A percentile compares a stretch with the other conserved stretches of the same genome.
phyloP scores from a whole-genome alignment of 169 alveolate species.

The Babesia bigemina region DNA sequence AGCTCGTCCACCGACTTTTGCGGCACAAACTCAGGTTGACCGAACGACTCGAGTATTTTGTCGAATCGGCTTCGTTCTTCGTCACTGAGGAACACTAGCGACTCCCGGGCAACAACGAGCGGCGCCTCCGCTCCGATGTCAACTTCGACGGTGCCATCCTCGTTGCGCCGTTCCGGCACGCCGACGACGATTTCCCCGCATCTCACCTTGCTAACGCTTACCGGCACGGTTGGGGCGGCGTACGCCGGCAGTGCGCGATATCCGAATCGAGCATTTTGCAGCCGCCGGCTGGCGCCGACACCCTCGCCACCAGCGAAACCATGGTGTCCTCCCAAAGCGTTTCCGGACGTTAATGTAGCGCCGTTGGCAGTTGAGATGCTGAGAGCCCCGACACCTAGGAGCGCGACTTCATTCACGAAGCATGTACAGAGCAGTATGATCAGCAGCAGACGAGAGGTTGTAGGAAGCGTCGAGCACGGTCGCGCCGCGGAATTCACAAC shows the following conservation, averaged over 20 bases:
- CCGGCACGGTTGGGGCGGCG: slow-evolving; percentile 10
- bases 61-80: slow-evolving; percentile 42
- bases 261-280: background rate
- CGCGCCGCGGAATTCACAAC: background rate
- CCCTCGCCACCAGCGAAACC: too few species aligned
- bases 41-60: slow-evolving; percentile 6
- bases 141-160: slow-evolving; percentile 60
- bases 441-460: background rate
- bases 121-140: slow-evolving; percentile 62
- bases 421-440: background rate
- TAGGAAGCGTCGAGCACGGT: background rate
- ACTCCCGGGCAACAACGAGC: slow-evolving; percentile 37
- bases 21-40: background rate
- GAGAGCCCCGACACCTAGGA: background rate
- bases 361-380: background rate
- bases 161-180: slow-evolving; percentile 39
- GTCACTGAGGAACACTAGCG: slow-evolving; percentile 35
- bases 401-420: background rate
- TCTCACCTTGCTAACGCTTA: slow-evolving; percentile 26
- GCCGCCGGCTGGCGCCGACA: background rate
- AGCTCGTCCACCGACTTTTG: slow-evolving; percentile 23
- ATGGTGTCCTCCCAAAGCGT: too few species aligned
- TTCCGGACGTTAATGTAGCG: too few species aligned
- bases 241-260: slow-evolving; percentile 6
- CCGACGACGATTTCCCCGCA: slow-evolving; percentile 66